phyloP scores from a whole-genome alignment of 805 yeast species.

The Suhomyces prunicola region DNA sequence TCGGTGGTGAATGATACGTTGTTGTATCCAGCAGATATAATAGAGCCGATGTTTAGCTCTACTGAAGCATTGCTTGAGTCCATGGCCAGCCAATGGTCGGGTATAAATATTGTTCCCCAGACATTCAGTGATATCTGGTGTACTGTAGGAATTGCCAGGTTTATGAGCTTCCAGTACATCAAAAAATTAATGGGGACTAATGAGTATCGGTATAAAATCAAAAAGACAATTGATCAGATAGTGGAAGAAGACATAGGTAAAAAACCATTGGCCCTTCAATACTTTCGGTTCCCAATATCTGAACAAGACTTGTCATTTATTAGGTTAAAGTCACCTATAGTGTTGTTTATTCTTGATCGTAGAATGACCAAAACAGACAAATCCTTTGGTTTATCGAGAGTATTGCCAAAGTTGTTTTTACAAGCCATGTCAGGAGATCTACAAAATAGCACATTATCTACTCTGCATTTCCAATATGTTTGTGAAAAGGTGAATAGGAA shows the following conservation, averaged over 20 bases:
- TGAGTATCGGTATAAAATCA: conserved; percentile 71
- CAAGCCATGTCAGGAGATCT: conserved; percentile 97
- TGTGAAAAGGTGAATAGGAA: conserved; percentile 93
- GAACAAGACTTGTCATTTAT: conserved; percentile 66
- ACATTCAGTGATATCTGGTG: conserved; percentile 84
- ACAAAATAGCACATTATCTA: conserved; percentile 69
- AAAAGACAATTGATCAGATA: conserved; percentile 59
- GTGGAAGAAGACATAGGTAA: conserved; percentile 74
- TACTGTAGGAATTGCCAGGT: conserved; percentile 78
- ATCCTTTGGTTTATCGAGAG: conserved; percentile 88
- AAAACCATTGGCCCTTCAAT: conserved; percentile 77
- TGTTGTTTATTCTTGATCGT: conserved; percentile 77
- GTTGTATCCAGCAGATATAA: conserved; percentile 66
- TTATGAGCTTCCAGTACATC: conserved; percentile 73
- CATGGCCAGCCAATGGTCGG: conserved; percentile 88
- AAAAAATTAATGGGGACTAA: conserved; percentile 76
- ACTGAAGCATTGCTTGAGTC: conserved; percentile 69
- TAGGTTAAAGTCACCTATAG: conserved; percentile 78
- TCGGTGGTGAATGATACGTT: conserved; percentile 58
- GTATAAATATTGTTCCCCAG: conserved; percentile 82
- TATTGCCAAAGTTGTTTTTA: conserved; percentile 82
- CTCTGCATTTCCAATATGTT: conserved; percentile 84
- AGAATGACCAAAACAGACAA: conserved; percentile 96
- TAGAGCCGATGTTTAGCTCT: conserved; percentile 73
- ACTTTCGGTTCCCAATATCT: conserved; percentile 59